Evolutionary conservation across 2,329 filamentous ascomycete genomes (phyloP).

Genomic region (Venturia nashicola): DNA sequence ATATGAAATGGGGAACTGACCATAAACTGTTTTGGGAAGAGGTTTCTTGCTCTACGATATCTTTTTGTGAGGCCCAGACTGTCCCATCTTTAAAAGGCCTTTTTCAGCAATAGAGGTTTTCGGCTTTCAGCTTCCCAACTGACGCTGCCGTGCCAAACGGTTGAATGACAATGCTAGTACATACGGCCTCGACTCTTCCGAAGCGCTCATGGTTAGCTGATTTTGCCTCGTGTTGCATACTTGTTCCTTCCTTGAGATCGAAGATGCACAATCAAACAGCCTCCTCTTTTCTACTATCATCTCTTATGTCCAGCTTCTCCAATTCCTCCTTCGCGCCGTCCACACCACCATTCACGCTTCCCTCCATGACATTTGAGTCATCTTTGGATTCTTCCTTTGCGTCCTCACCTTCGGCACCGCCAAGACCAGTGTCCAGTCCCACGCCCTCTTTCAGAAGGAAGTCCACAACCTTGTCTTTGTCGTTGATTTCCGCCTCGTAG

Average conservation of each 20-base stretch:
- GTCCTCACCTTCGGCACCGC: conserved; percentile 20
- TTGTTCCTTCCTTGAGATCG: neutral
- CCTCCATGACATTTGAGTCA: conserved; percentile 7
- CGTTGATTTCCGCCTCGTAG: conserved; percentile 37
- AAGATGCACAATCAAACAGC: neutral
- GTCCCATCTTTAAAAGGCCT: neutral
- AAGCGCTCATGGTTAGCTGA: neutral
- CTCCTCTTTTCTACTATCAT: neutral
- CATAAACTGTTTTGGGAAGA: neutral
- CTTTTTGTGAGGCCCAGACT: neutral
- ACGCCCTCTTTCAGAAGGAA: conserved; percentile 35
- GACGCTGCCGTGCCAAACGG: neutral
- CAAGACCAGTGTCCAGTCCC: conserved; percentile 26
- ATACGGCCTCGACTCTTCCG: neutral
- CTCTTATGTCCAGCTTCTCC: conserved; percentile 7
- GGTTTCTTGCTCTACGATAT: neutral
- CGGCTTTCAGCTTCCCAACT: neutral
- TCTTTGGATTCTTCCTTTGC: conserved; percentile 14
- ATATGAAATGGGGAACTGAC: neutral
- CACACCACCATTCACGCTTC: conserved; percentile 4
- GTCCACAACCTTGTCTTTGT: conserved; percentile 36
- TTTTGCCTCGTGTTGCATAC: neutral
- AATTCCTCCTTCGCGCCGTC: conserved; percentile 2
- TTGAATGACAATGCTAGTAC: no score
- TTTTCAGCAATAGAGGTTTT: neutral